phyloP scores from a whole-genome alignment of 495 filamentous ascomycete genomes.

The Penicillium coffeae region DNA sequence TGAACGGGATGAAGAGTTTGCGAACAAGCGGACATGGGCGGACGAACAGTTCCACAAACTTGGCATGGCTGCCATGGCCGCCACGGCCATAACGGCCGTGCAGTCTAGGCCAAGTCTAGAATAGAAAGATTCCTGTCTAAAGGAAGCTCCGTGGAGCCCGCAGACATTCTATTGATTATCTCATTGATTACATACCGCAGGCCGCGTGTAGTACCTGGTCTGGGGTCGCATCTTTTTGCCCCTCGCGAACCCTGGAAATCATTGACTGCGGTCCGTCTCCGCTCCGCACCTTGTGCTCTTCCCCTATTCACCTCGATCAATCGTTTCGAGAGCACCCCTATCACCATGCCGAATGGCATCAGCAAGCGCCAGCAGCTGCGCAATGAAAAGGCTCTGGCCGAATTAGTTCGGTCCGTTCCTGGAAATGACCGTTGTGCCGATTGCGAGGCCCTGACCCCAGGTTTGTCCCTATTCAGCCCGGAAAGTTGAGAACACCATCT shows the following conservation, averaged over 20 bases:
- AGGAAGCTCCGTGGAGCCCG: background rate
- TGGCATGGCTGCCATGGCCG: no score
- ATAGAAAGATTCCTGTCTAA: background rate
- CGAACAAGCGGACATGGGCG: no score
- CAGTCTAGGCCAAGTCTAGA: background rate
- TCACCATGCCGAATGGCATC: slow-evolving; percentile 50
- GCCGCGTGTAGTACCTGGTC: slow-evolving; percentile 3
- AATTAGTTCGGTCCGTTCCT: slow-evolving; percentile 79
- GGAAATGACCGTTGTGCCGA: slow-evolving; percentile 96
- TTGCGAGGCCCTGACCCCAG: slow-evolving; percentile 87
- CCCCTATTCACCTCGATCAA: slow-evolving; percentile 13
- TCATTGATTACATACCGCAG: no score
- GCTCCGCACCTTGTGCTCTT: slow-evolving; percentile 11
- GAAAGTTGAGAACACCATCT: slow-evolving; percentile 1
- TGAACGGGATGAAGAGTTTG: no score
- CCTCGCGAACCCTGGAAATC: slow-evolving; percentile 13
- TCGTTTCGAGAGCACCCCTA: slow-evolving; percentile 8
- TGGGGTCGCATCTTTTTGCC: slow-evolving; percentile 7
- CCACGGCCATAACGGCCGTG: background rate
- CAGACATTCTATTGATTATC: no score
- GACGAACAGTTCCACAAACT: background rate
- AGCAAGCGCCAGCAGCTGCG: slow-evolving; percentile 96
- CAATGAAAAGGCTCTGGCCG: slow-evolving; percentile 88
- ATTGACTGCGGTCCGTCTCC: slow-evolving; percentile 10
- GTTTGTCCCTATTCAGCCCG: slow-evolving; percentile 46